These are phyloP conservation scores for Herpotrichia juniperi DNA, from an alignment of 2,329 filamentous ascomycete species.

Conservation along the genomic window DNA sequence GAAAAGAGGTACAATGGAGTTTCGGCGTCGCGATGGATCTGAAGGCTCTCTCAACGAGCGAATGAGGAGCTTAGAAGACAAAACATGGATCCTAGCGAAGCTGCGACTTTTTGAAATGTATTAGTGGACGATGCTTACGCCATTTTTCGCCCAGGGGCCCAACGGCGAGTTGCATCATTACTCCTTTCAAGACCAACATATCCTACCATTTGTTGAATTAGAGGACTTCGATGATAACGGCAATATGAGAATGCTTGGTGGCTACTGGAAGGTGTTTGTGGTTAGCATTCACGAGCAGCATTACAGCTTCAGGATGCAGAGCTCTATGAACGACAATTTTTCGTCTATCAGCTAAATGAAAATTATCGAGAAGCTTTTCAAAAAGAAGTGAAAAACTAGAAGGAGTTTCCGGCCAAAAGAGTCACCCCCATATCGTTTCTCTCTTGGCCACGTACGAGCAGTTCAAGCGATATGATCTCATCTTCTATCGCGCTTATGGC, in stretches of 20 bases:
- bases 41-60: constrained; percentile 6
- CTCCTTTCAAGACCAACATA: constrained; percentile 16
- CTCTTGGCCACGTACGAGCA: constrained; percentile 26
- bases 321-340: constrained; percentile 12
- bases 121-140: constrained; percentile 24
- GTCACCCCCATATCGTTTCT: constrained; percentile 20
- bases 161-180: constrained; percentile 18
- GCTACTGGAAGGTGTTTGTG: constrained; percentile 19
- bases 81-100: constrained; percentile 12
- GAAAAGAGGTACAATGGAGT: too few species aligned
- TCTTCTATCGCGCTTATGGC: constrained; percentile 23
- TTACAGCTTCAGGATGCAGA: constrained; percentile 14
- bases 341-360: constrained; percentile 18
- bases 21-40: too few species aligned
- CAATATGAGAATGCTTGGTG: constrained; percentile 7
- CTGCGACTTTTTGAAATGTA: constrained; percentile 12
- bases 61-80: constrained; percentile 7
- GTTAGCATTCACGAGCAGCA: constrained; percentile 20
- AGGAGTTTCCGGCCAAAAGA: constrained; percentile 14
- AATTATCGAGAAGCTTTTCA: constrained; percentile 6
- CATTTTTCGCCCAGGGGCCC: constrained; percentile 12
- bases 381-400: constrained; percentile 10
- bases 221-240: not conserved
- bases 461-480: constrained; percentile 17
- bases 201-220: constrained; percentile 16